These are phyloP conservation scores for Buddleja alternifolia DNA, from an alignment of 257 asterid genomes.

Conservation along the genomic window DNA sequence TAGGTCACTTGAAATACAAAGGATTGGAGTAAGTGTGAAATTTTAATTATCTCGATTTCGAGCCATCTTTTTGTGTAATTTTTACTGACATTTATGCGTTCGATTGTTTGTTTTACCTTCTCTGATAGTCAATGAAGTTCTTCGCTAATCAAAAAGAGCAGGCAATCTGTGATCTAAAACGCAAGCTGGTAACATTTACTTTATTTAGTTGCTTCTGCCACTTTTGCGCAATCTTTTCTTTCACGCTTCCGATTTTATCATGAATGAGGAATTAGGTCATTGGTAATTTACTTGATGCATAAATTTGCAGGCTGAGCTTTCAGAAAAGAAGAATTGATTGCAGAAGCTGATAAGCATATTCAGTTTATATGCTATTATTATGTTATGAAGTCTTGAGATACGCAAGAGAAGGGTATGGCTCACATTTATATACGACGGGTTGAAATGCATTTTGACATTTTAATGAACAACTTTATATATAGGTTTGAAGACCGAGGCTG, in stretches of 20 bases:
- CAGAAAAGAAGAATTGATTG: conserved; percentile 29
- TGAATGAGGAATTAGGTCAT: conserved; percentile 8
- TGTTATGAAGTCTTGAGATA: conserved; percentile 14
- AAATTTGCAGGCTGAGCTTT: conserved; percentile 47
- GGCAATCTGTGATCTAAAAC: conserved; percentile 47
- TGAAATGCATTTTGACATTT: no score
- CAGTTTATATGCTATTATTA: not conserved
- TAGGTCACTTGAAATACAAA: conserved; percentile 85
- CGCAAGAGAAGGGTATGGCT: conserved; percentile 23
- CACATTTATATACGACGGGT: conserved; percentile 16
- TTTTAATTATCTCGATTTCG: conserved; percentile 15
- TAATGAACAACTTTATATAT: not conserved
- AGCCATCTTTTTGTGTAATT: conserved; percentile 7
- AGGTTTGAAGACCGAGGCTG: not conserved
- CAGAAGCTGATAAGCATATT: conserved; percentile 25
- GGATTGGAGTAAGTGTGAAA: conserved; percentile 77
- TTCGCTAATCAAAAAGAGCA: conserved; percentile 72
- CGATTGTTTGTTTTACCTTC: conserved; percentile 22
- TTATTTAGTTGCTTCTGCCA: not conserved
- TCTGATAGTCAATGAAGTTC: conserved; percentile 73
- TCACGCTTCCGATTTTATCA: conserved; percentile 14
- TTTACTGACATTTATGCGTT: conserved; percentile 18
- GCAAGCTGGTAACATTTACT: conserved; percentile 61
- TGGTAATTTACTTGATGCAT: conserved; percentile 20
- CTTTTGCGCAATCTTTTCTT: not conserved